Percentiles rank a stretch among this genome's conserved stretches.
These are phyloP conservation scores for Starmerella vitae DNA, from an alignment of 805 yeast genomes.

Conservation along the genomic window DNA sequence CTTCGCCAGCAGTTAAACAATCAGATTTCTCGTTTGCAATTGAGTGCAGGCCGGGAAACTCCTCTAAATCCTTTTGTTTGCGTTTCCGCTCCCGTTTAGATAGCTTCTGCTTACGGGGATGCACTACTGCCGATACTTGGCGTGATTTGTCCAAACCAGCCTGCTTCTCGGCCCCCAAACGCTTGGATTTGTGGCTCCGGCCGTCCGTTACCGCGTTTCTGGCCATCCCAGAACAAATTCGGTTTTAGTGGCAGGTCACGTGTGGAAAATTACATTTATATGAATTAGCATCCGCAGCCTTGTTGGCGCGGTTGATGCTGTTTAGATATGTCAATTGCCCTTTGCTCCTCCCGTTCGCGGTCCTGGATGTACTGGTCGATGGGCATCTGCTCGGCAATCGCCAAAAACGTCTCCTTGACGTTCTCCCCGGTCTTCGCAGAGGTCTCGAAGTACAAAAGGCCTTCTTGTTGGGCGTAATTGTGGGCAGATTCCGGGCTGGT, in stretches of 20 bases:
- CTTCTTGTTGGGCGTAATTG: conserved; percentile 43
- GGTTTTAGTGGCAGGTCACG: too few species aligned
- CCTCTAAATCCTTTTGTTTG: background rate
- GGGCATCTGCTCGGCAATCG: conserved; percentile 38
- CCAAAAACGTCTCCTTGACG: conserved; percentile 36
- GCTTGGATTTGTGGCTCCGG: too few species aligned
- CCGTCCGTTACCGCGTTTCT: too few species aligned
- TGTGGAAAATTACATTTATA: too few species aligned
- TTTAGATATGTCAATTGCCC: conserved; percentile 18
- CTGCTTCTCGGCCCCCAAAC: too few species aligned
- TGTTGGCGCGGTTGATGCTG: conserved; percentile 11
- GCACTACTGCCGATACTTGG: too few species aligned
- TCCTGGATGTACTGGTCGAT: conserved; percentile 27
- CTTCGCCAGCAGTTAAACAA: conserved; percentile 3
- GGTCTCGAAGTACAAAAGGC: conserved; percentile 40
- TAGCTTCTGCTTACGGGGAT: background rate
- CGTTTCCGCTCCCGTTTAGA: conserved; percentile 1
- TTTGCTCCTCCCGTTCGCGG: conserved; percentile 19
- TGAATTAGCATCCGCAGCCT: conserved; percentile 29
- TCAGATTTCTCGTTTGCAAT: background rate
- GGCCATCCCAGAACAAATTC: too few species aligned
- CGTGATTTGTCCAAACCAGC: too few species aligned
- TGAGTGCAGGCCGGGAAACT: conserved; percentile 8
- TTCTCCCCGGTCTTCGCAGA: conserved; percentile 65
- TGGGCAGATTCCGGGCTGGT: conserved; percentile 31